Evolutionary conservation across 2,329 filamentous ascomycete species (phyloP).

Genomic region (Teratosphaeria viscida): DNA sequence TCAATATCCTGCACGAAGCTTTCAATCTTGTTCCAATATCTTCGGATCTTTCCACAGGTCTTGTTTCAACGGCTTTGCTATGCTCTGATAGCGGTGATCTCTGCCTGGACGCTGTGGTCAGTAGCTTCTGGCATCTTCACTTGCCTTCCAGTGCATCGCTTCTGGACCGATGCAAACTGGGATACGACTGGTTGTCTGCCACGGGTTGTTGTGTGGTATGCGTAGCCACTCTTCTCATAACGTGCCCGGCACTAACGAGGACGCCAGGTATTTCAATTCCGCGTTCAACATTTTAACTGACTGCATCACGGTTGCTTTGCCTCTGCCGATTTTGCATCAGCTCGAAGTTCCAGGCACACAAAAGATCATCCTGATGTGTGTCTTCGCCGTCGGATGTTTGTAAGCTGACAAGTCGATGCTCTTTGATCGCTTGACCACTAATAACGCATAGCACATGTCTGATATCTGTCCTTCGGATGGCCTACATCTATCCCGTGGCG

Average conservation of each 20-base stretch:
- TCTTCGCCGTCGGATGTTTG: background rate
- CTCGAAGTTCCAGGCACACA: background rate
- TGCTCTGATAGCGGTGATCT: conserved; percentile 2
- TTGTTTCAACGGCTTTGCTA: conserved; percentile 1
- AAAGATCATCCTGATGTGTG: background rate
- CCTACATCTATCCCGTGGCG: background rate
- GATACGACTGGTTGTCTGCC: conserved; percentile 4
- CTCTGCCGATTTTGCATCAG: background rate
- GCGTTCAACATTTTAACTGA: conserved; percentile 6
- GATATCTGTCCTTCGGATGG: background rate
- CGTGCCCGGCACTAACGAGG: background rate
- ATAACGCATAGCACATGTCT: background rate
- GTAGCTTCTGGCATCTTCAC: conserved; percentile 4
- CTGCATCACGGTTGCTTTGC: background rate
- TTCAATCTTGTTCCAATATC: conserved; percentile 38
- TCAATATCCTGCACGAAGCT: conserved; percentile 31
- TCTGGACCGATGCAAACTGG: conserved; percentile 4
- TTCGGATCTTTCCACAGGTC: conserved; percentile 32
- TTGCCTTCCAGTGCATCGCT: conserved; percentile 3
- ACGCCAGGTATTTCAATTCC: conserved; percentile 3
- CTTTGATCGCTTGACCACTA: background rate
- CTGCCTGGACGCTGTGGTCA: conserved; percentile 4
- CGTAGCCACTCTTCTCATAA: background rate
- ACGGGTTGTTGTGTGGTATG: conserved; percentile 3
- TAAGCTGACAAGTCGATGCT: background rate